Percentiles rank a stretch among this genome's conserved stretches.
These are phyloP conservation scores for Modicella reniformis DNA, from an alignment of 371 early-diverging fungal genomes.

Conservation along the genomic window DNA sequence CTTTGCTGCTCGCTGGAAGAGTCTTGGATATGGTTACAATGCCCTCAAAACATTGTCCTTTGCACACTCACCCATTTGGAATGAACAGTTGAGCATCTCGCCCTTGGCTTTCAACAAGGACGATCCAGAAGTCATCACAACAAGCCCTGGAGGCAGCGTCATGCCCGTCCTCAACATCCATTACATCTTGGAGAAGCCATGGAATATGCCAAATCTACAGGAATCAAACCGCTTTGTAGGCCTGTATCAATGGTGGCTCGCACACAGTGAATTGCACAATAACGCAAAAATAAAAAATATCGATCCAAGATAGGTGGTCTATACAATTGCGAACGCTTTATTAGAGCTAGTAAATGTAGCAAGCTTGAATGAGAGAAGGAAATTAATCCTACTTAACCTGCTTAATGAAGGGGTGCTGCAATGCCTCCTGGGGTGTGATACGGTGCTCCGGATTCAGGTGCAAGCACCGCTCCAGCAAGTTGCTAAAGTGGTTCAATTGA, in stretches of 20 bases:
- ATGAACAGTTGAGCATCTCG: conserved; percentile 4
- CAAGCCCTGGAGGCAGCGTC: neutral
- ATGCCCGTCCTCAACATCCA: conserved; percentile 16
- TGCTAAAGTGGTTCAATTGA: conserved; percentile 68
- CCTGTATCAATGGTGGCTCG: conserved; percentile 14
- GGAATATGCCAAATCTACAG: conserved; percentile 6
- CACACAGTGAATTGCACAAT: too few relatives aligned
- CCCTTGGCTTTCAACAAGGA: conserved; percentile 10
- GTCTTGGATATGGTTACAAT: conserved; percentile 62
- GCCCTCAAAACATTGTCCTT: conserved; percentile 62
- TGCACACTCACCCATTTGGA: conserved; percentile 61
- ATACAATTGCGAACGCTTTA: neutral
- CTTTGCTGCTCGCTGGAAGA: conserved; percentile 54
- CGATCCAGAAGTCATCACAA: conserved; percentile 19
- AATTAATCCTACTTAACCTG: conserved; percentile 34
- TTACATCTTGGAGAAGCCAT: conserved; percentile 18
- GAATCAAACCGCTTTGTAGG: conserved; percentile 15
- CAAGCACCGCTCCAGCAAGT: conserved; percentile 88
- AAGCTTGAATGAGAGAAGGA: neutral
- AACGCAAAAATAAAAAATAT: too few relatives aligned
- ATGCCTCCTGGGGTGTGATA: conserved; percentile 89
- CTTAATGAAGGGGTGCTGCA: conserved; percentile 89
- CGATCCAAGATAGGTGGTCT: too few relatives aligned
- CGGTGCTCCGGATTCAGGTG: conserved; percentile 91
- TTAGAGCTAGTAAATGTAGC: neutral